Evolutionary conservation across 805 yeast genomes (phyloP).

Genomic region (Yamadazyma kitorensis): DNA sequence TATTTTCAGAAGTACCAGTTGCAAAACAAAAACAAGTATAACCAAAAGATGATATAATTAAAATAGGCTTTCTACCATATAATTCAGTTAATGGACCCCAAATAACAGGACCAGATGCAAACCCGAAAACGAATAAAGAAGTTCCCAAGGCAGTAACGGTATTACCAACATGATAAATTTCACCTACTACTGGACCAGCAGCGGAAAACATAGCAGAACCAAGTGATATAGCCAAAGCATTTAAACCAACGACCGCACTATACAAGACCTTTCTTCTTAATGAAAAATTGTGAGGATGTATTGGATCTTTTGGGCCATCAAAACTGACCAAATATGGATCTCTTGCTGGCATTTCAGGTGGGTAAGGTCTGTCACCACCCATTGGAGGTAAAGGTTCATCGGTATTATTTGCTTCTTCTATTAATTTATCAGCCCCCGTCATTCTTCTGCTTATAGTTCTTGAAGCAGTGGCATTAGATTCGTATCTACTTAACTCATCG

Average conservation of each 20-base stretch:
- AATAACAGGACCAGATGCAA: constrained; percentile 86
- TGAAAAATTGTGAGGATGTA: constrained; percentile 80
- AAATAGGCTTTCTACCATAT: constrained; percentile 39
- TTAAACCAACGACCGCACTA: constrained; percentile 26
- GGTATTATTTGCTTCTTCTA: constrained; percentile 22
- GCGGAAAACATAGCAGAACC: constrained; percentile 84
- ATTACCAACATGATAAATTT: constrained; percentile 52
- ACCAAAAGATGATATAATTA: constrained; percentile 39
- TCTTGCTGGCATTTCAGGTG: constrained; percentile 56
- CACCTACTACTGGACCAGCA: constrained; percentile 48
- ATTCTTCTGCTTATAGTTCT: constrained; percentile 21
- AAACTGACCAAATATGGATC: constrained; percentile 63
- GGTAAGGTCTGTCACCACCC: constrained; percentile 67
- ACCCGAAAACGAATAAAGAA: constrained; percentile 84
- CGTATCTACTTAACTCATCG: constrained; percentile 23
- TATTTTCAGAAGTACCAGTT: constrained; percentile 71
- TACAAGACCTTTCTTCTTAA: constrained; percentile 20
- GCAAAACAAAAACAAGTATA: constrained; percentile 51
- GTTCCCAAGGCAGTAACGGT: constrained; percentile 75
- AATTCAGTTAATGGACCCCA: constrained; percentile 54
- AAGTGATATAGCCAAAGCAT: constrained; percentile 51
- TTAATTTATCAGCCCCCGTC: constrained; percentile 26
- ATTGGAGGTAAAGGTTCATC: constrained; percentile 41
- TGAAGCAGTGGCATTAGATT: constrained; percentile 20
- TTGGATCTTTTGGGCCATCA: constrained; percentile 78